Evolutionary conservation across 2,329 filamentous ascomycete species (phyloP), one percentile per base, ranked within the genome.

Genomic region (Cladosporium sp.): DNA sequence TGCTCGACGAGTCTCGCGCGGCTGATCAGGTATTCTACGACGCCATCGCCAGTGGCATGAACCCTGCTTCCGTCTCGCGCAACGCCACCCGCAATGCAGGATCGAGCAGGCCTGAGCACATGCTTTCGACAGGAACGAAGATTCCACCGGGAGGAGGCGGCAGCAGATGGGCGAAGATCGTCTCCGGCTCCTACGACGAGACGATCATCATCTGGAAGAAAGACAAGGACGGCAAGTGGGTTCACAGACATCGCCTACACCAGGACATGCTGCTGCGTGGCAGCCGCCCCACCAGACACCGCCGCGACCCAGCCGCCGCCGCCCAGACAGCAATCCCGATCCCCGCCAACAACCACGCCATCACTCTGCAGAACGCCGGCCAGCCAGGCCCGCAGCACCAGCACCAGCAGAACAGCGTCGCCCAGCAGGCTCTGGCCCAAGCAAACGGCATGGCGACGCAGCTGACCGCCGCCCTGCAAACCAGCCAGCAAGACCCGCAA

Each of bases 101-200:
- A 1, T 91, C 88, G 57, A 80, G 81, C 35, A 79, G 83, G 42
- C 88, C 89, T 0, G 80, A 85, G 48, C 84, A 93, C 57, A 84
- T 95, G 42, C 83, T 83, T 52, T 86, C 88, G 0, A 83, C 88
- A 46, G 91, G 91, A 0, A 89, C 91, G 13, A 93, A 88, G 66
- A 77, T 97, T 2, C 92, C 92, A 1, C 91, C 92, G 0, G 92
- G 92, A 10, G 91, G 92, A 19, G 92, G 92, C 37, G 90, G 92
- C 22, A 89, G 89, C 63, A 84, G 80, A 59, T 96, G 92, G 75
- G 89, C 87, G 9, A 85, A 91, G n/a, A 98, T 98, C 54, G 89
- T 98, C 3, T 96, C 91, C 6, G 93, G 93, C 2, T 95, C 90
- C 0, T 98, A 98, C 61, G 93, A 98, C 61, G 89, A 95, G 72